phyloP scores from a whole-genome alignment of 352 stramenopile genomes.

The Aphanomyces astaci region DNA sequence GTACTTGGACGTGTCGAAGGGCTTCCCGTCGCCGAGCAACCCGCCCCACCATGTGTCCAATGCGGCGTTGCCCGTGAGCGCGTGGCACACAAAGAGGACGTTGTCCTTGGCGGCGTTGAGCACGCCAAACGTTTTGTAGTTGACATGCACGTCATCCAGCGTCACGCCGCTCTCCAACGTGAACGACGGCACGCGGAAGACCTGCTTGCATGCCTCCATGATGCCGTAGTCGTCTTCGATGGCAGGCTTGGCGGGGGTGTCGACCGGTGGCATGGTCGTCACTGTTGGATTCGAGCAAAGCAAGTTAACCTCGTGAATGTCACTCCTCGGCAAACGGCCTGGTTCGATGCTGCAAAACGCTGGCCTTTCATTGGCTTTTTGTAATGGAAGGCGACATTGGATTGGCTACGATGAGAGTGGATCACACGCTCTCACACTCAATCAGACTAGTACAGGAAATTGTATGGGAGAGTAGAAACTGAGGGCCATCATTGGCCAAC shows the following conservation, averaged over 20 bases:
- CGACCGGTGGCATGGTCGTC: neutral
- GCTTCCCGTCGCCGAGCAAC: slow-evolving; percentile 77
- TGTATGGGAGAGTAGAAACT: too few relatives aligned
- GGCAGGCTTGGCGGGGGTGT: neutral
- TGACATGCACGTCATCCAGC: slow-evolving; percentile 68
- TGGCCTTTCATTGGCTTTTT: too few relatives aligned
- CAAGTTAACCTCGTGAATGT: neutral
- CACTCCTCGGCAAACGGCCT: too few relatives aligned
- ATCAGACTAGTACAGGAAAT: too few relatives aligned
- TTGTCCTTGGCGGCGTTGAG: slow-evolving; percentile 86
- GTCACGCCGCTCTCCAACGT: slow-evolving; percentile 53
- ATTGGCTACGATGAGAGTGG: too few relatives aligned
- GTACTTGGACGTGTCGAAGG: slow-evolving; percentile 94
- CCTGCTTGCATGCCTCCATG: slow-evolving; percentile 22
- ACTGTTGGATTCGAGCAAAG: neutral
- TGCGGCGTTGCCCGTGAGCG: slow-evolving; percentile 91
- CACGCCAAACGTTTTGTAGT: slow-evolving; percentile 91
- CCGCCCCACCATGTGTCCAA: slow-evolving; percentile 92
- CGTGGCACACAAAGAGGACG: slow-evolving; percentile 91
- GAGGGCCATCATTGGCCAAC: too few relatives aligned
- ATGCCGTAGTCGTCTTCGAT: slow-evolving; percentile 22
- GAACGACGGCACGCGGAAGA: slow-evolving; percentile 33
- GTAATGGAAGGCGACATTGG: too few relatives aligned
- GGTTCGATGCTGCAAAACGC: too few relatives aligned
- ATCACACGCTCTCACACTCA: too few relatives aligned